These are phyloP conservation scores for Hypoxylon lenormandii DNA, from an alignment of 495 filamentous ascomycete genomes.

Conservation along the genomic window DNA sequence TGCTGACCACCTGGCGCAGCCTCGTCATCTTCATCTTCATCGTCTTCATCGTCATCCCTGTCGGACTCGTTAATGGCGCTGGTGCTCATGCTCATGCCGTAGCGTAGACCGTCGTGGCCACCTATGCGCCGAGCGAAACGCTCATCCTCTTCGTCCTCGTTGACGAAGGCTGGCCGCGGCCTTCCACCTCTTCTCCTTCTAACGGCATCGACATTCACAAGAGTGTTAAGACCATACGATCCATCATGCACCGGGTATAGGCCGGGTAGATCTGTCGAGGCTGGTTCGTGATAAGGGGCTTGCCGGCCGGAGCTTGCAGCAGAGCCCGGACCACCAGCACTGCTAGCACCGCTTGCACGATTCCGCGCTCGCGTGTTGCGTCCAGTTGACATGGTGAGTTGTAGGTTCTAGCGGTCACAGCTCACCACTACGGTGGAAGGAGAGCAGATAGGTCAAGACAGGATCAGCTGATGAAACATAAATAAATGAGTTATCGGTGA, in stretches of 20 bases:
- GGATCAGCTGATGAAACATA: constrained; percentile 12
- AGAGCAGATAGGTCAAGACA: constrained; percentile 24
- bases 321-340: neutral
- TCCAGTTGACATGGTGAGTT: constrained; percentile 47
- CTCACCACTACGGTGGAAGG: constrained; percentile 23
- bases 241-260: constrained; percentile 48
- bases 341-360: constrained; percentile 21
- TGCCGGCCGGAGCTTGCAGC: neutral
- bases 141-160: constrained; percentile 43
- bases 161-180: constrained; percentile 11
- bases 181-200: constrained; percentile 28
- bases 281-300: constrained; percentile 22
- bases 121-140: constrained; percentile 25
- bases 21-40: no score
- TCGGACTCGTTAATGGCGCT: no score
- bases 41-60: no score
- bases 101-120: constrained; percentile 18
- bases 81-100: no score
- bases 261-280: constrained; percentile 38
- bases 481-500: neutral
- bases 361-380: constrained; percentile 47
- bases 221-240: constrained; percentile 50
- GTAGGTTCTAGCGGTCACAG: neutral
- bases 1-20: no score
- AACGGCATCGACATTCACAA: constrained; percentile 29